Base-by-base conservation (phyloP, 2,329 filamentous ascomycete genomes). In the Didymella pomorum region DNA sequence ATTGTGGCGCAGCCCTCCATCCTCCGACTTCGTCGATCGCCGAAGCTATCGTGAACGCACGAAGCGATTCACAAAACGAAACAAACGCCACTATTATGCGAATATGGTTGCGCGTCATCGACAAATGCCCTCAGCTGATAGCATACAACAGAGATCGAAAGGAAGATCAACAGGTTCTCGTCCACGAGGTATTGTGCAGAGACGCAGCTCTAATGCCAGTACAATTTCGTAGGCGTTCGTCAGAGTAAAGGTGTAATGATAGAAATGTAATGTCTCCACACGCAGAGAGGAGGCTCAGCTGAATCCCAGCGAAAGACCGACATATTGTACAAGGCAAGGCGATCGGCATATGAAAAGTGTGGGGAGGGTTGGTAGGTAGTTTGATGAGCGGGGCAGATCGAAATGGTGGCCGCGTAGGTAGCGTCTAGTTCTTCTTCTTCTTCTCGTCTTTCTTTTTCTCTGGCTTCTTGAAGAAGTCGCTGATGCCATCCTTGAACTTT, bases 401-500 rank as follows among this genome's bases (percentile, higher is more conserved):
- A 26, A 12, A 44, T 16, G 23, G n/a, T 6, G 14, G 9, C 14
- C 25, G 31, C 37, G 12, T 26, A 20, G 12, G n/a, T 37, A 20
- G 37, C n/a, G 11, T 16, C 29, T 31, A 31, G 29, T 31, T 31
- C 29, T 65, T 60, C 42, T 66, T 60, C 16, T 62, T 57, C 37
- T 59, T 57, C 20, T n/a, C n/a, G n/a, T 64, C 57, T 20, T 62
- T 58, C 41, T 69, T 67, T 57, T 73, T 70, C 58, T 71, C 64
- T 52, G 68, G 69, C 9, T 55, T 63, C 64, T 75, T 77, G 58
- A 75, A 66, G 20, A 71, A 74, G 57, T 79, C 79, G 29, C 74
- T 74, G 45, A 81, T 73, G 60, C 75, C 76, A 67, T 83, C 81
- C 67, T 82, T 82, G 70, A 83, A 80, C 65, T 82, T 85, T 80